Evolutionary conservation across 2,329 filamentous ascomycete species (phyloP).

Genomic region (Acarospora socialis): DNA sequence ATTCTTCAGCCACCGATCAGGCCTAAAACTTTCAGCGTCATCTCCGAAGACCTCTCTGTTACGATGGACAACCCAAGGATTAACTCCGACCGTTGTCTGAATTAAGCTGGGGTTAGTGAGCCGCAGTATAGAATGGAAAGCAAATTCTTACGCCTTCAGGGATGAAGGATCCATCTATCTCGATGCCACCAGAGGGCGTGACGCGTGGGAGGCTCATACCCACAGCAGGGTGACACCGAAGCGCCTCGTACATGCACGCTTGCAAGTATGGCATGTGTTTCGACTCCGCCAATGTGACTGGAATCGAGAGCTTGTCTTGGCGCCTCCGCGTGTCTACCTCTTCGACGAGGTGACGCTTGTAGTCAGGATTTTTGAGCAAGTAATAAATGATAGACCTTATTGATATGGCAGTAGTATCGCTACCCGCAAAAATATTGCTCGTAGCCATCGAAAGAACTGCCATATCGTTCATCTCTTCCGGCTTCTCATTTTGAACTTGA

Average conservation of each 20-base stretch:
- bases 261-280: slow-evolving; percentile 22
- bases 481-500: slow-evolving; percentile 23
- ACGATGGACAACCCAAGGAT: slow-evolving; percentile 8
- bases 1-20: slow-evolving; percentile 45
- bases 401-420: slow-evolving; percentile 31
- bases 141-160: slow-evolving; percentile 12
- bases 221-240: slow-evolving; percentile 12
- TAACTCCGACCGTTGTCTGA: slow-evolving; percentile 33
- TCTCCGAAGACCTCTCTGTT: slow-evolving; percentile 45
- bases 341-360: slow-evolving; percentile 19
- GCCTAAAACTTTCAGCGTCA: slow-evolving; percentile 51
- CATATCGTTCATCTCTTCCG: slow-evolving; percentile 22
- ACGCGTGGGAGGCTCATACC: slow-evolving; percentile 12
- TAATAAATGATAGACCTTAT: slow-evolving; percentile 25
- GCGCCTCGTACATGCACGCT: slow-evolving; percentile 13
- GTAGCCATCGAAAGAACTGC: slow-evolving; percentile 25
- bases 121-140: background rate
- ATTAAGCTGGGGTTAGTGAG: too few species aligned
- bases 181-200: slow-evolving; percentile 11
- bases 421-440: slow-evolving; percentile 27
- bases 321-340: slow-evolving; percentile 21
- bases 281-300: slow-evolving; percentile 20
- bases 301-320: slow-evolving; percentile 17
- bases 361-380: slow-evolving; percentile 21
- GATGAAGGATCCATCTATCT: slow-evolving; percentile 9